These are phyloP conservation scores for Podospora australis DNA, from an alignment of 495 filamentous ascomycete genomes.

Conservation along the genomic window DNA sequence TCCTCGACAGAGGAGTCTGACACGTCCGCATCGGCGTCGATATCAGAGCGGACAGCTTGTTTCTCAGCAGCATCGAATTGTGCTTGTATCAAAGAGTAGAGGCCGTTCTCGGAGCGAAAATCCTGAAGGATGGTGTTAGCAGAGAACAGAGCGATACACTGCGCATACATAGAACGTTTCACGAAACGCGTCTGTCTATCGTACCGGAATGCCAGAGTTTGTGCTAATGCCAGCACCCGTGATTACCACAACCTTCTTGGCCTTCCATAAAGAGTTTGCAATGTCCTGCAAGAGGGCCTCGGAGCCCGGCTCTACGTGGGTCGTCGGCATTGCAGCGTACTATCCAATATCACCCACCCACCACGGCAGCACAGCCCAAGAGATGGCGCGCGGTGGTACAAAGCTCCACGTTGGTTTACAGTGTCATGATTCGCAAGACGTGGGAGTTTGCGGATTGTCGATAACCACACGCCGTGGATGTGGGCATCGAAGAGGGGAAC, in stretches of 20 bases:
- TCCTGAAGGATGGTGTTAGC: slow-evolving; percentile 44
- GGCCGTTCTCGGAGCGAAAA: slow-evolving; percentile 63
- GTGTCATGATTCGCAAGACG: not conserved
- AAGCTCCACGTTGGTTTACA: not conserved
- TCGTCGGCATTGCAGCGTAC: slow-evolving; percentile 45
- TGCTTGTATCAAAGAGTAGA: slow-evolving; percentile 62
- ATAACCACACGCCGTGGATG: not conserved
- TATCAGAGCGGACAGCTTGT: slow-evolving; percentile 1
- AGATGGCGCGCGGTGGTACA: not conserved
- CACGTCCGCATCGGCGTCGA: slow-evolving; percentile 10
- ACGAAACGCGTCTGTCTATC: slow-evolving; percentile 20
- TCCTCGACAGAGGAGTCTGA: slow-evolving; percentile 16
- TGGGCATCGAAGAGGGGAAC: not conserved
- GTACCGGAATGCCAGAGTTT: slow-evolving; percentile 65
- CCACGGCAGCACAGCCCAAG: not conserved
- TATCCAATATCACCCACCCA: not conserved
- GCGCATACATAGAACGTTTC: not conserved
- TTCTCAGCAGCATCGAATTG: slow-evolving; percentile 49
- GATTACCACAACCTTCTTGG: slow-evolving; percentile 58
- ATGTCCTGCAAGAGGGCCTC: slow-evolving; percentile 52
- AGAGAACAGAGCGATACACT: not conserved
- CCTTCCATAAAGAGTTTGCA: slow-evolving; percentile 52
- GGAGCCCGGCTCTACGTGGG: slow-evolving; percentile 43
- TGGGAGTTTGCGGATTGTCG: not conserved
- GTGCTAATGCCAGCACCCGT: slow-evolving; percentile 69